phyloP scores from a whole-genome alignment of 169 alveolate species.

The Plasmodium adleri region DNA sequence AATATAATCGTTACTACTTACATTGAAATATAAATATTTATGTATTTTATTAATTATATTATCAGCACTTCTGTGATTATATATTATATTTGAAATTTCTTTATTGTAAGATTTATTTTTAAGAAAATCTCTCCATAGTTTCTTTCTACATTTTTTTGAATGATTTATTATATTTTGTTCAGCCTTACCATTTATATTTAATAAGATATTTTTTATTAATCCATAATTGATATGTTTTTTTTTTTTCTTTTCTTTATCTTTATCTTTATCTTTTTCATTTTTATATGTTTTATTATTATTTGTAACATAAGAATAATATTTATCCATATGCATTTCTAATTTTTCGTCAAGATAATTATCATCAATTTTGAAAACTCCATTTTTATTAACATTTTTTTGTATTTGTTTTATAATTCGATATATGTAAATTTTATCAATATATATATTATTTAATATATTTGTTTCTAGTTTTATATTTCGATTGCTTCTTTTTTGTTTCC shows the following conservation, averaged over 20 bases:
- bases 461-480: neutral
- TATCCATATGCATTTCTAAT: constrained; percentile 25
- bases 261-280: neutral
- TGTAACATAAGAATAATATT: constrained; percentile 12
- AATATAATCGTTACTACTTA: neutral
- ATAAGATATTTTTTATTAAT: neutral
- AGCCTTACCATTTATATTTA: neutral
- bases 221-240: neutral
- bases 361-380: constrained; percentile 33
- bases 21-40: too few species aligned
- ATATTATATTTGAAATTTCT: too few species aligned
- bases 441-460: constrained; percentile 3
- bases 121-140: too few species aligned
- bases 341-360: constrained; percentile 20
- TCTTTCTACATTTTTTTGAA: too few species aligned
- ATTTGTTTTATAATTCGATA: constrained; percentile 64
- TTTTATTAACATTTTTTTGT: constrained; percentile 28
- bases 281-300: neutral
- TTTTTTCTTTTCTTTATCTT: neutral
- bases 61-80: too few species aligned
- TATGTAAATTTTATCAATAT: constrained; percentile 13
- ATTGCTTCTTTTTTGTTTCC: neutral
- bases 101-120: too few species aligned
- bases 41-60: too few species aligned
- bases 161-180: neutral